These are phyloP conservation scores for Botrytis galanthina DNA, from an alignment of 2,329 filamentous ascomycete genomes.

Conservation along the genomic window DNA sequence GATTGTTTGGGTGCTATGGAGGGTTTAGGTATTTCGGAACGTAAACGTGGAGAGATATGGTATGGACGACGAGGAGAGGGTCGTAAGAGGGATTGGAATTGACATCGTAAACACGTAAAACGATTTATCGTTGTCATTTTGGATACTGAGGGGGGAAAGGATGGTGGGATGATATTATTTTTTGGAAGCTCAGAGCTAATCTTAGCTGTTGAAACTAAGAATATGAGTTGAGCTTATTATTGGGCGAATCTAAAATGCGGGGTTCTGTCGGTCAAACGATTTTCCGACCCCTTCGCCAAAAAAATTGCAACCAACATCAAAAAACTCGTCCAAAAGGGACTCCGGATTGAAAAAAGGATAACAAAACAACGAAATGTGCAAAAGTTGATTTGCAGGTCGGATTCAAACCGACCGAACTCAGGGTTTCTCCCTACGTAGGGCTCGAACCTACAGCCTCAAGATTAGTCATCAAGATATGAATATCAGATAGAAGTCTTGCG, in stretches of 20 bases:
- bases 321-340: not conserved
- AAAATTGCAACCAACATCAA: not conserved
- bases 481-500: constrained; percentile 7
- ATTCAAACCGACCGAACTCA: not conserved
- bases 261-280: not conserved
- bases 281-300: not conserved
- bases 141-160: not conserved
- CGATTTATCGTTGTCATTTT: constrained; percentile 16
- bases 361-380: not conserved
- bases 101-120: constrained; percentile 15
- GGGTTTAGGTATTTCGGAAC: constrained; percentile 8
- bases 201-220: not conserved
- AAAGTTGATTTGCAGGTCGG: rapidly evolving
- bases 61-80: constrained; percentile 12
- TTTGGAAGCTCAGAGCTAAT: constrained; percentile 1
- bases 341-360: not conserved
- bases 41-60: constrained; percentile 13
- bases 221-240: not conserved
- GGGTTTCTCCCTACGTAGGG: constrained; percentile 5
- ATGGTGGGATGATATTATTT: constrained; percentile 9
- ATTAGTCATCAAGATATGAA: no score
- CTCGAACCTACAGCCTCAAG: constrained; percentile 15
- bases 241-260: not conserved
- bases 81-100: constrained; percentile 1
- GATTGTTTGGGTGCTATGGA: constrained; percentile 74